A percentile compares a stretch with the other conserved stretches of the same genome.
Conservation (phyloP, 371 early-diverging fungal genomes). For the Mortierella sp. region DNA sequence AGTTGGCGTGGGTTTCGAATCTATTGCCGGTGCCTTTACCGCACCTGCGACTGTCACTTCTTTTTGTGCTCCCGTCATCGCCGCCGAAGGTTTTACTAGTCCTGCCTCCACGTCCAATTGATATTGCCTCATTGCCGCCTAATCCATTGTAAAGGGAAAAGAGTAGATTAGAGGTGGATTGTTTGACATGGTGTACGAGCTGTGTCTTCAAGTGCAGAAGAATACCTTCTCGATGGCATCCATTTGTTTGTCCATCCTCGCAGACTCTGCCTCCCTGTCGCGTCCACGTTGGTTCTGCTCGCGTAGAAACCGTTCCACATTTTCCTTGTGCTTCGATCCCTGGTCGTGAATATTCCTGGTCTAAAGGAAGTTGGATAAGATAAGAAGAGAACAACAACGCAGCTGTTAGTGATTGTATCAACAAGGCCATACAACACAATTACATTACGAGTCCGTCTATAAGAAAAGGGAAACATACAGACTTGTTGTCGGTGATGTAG, state of each 20-base stretch:
- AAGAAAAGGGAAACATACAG: conserved; percentile 60
- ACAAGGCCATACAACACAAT: neutral
- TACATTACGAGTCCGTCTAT: neutral
- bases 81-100: conserved; percentile 40
- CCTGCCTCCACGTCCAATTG: conserved; percentile 58
- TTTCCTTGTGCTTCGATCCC: conserved; percentile 78
- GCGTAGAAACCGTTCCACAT: conserved; percentile 75
- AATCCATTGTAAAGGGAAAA: neutral
- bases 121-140: conserved; percentile 45
- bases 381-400: neutral
- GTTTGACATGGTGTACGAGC: too few relatives aligned
- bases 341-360: conserved; percentile 76
- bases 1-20: neutral
- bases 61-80: neutral
- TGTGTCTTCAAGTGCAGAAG: neutral
- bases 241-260: conserved; percentile 67
- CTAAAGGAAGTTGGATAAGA: conserved; percentile 47
- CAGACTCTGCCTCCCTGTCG: conserved; percentile 67
- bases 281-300: conserved; percentile 72
- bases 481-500: conserved; percentile 80
- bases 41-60: neutral
- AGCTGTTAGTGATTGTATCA: neutral
- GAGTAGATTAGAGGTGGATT: neutral
- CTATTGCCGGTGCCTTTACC: neutral
- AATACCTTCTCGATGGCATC: conserved; percentile 70